Base-by-base conservation (phyloP, 2,329 filamentous ascomycete species). In the Pseudopithomyces chartarum region DNA sequence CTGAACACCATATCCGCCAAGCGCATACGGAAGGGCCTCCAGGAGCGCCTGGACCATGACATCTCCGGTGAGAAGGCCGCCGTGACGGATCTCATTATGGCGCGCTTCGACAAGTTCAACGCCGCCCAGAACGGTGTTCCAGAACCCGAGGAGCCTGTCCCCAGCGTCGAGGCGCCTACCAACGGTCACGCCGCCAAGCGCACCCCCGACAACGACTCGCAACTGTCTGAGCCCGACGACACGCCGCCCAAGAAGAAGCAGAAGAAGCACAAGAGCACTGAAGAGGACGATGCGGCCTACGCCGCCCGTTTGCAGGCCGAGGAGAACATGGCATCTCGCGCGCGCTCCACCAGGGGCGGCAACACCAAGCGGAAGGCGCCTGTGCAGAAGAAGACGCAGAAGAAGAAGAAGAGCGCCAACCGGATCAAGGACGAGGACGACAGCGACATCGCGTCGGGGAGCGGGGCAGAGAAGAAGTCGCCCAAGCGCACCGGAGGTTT, bases 261-360 rank as follows among this genome's bases (percentile, higher is more conserved):
- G 73, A 92, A 91, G 78, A 89, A 89, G 76, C 79, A 77, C 64
- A 87, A 87, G 71, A 84, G 85, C 42, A 83, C 86, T 26, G 79
- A 85, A 63, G 91, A 96, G 62, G 89, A 90, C 32, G 95, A 99
- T 76, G 95, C 94, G 33, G 87, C 90, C 43, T 86, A 94, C 59
- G 95, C 95, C 1, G 92, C 92, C 15, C 87, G 90, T 74, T 82
- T 99, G 34, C 95, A 99, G 77, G 94, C 92, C 0, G 91, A 98
- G 75, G 92, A 97, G 79, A 96, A 98, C 76, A 83, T 86, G 63
- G 57, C 79, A 48, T 81, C 79, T 2, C 82, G 86, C 42, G 87
- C 86, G 47, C 84, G 91, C 52, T 85, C 90, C 17, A 97, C 93
- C 2, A 85, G 94, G 43, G 91, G 91, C 6, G 90, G 88, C 11